Evolutionary conservation across 257 asterid genomes (phyloP).

Genomic region (Solanum chaucha): DNA sequence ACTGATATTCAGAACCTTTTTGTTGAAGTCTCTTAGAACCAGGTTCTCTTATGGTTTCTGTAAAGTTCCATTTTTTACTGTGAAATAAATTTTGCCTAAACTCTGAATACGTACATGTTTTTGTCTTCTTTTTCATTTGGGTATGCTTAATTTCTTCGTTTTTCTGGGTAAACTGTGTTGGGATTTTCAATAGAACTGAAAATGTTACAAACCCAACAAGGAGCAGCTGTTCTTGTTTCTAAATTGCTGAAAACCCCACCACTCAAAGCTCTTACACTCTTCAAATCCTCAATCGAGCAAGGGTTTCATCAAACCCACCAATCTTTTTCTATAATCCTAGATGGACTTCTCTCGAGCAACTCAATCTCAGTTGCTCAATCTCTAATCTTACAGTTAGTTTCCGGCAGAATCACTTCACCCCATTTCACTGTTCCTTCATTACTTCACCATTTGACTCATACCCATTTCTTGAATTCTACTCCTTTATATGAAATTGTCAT

Average conservation of each 20-base stretch:
- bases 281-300: constrained; percentile 27
- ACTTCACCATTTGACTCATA: constrained; percentile 23
- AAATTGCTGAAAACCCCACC: constrained; percentile 57
- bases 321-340: constrained; percentile 33
- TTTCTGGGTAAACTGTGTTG: not conserved
- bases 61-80: not conserved
- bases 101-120: not conserved
- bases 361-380: constrained; percentile 37
- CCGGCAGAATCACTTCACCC: constrained; percentile 40
- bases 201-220: not conserved
- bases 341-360: constrained; percentile 40
- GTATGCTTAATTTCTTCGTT: not conserved
- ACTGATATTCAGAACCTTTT: not conserved
- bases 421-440: constrained; percentile 39
- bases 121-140: not conserved
- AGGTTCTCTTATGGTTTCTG: not conserved
- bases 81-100: not conserved
- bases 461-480: constrained; percentile 4
- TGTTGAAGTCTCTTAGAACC: not conserved
- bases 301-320: constrained; percentile 42
- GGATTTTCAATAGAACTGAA: not conserved
- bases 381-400: constrained; percentile 34
- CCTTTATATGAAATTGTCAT: constrained; percentile 47
- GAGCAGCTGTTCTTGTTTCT: constrained; percentile 22
- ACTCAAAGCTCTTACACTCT: constrained; percentile 36